phyloP scores from a whole-genome alignment of 176 grass and related monocot genomes.

The Oryza meridionalis region DNA sequence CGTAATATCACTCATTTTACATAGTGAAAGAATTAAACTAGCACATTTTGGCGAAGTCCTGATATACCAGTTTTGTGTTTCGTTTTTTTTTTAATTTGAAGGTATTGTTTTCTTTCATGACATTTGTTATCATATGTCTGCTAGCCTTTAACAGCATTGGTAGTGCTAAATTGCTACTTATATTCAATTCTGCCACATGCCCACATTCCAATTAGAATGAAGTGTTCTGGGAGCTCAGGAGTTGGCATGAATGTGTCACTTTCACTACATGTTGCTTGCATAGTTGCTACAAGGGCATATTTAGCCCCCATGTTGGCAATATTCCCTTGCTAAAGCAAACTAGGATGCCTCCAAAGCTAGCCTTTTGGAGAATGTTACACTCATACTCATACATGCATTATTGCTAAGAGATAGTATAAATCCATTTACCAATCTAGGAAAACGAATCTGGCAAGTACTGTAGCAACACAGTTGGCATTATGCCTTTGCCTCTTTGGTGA shows the following conservation, averaged over 20 bases:
- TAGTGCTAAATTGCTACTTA: background rate
- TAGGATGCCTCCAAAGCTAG: background rate
- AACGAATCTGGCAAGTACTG: background rate
- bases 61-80: background rate
- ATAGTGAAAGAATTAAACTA: background rate
- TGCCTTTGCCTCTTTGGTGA: background rate
- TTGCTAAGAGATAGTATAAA: background rate
- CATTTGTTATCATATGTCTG: background rate
- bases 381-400: background rate
- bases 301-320: background rate
- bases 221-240: background rate
- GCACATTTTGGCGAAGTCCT: background rate
- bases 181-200: background rate
- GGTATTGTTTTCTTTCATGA: background rate
- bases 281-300: background rate
- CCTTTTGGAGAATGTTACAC: background rate
- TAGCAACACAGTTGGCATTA: background rate
- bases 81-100: background rate
- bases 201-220: background rate
- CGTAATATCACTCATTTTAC: background rate
- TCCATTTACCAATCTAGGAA: background rate
- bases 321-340: slow-evolving; percentile 12
- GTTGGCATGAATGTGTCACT: background rate
- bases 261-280: background rate
- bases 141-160: background rate